phyloP scores from a whole-genome alignment of 2,329 filamentous ascomycete species.

The Elsinoe arachidis region DNA sequence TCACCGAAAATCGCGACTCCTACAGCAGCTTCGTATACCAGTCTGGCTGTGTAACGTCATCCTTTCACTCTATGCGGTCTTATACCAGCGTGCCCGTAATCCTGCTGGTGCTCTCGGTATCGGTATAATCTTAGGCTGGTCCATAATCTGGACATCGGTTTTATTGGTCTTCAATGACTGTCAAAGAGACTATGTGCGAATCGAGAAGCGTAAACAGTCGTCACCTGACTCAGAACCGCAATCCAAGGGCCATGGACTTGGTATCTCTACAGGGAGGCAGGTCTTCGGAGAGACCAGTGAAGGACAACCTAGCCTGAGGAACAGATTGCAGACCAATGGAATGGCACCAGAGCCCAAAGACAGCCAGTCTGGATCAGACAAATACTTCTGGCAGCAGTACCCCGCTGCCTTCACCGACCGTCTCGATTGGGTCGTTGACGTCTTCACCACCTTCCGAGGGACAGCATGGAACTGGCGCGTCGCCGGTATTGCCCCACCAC shows the following conservation, averaged over 20 bases:
- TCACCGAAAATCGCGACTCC: constrained; percentile 32
- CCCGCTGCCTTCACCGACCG: constrained; percentile 43
- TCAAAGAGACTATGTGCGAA: constrained; percentile 47
- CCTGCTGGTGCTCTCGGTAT: constrained; percentile 47
- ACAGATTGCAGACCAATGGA: neutral
- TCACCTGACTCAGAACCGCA: neutral
- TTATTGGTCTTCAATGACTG: constrained; percentile 49
- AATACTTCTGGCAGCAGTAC: constrained; percentile 47
- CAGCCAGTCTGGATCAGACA: constrained; percentile 22
- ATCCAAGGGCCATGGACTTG: neutral
- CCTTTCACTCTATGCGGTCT: constrained; percentile 37
- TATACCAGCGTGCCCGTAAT: constrained; percentile 39
- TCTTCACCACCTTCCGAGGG: constrained; percentile 51
- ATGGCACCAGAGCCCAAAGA: neutral
- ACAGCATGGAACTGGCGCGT: constrained; percentile 53
- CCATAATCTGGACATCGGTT: constrained; percentile 44
- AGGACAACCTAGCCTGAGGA: neutral
- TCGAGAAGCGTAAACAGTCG: constrained; percentile 35
- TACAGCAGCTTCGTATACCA: constrained; percentile 36
- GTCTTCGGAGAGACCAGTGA: neutral
- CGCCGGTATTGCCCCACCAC: constrained; percentile 39
- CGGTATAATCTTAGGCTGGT: constrained; percentile 47
- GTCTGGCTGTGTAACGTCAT: constrained; percentile 37
- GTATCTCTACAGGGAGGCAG: neutral
- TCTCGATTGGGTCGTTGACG: constrained; percentile 49